A percentile compares a stretch with the other conserved stretches of the same genome.
These are phyloP conservation scores for Cutaneotrichosporon spelunceum DNA, from an alignment of 1,284 basidiomycete species.

Conservation along the genomic window DNA sequence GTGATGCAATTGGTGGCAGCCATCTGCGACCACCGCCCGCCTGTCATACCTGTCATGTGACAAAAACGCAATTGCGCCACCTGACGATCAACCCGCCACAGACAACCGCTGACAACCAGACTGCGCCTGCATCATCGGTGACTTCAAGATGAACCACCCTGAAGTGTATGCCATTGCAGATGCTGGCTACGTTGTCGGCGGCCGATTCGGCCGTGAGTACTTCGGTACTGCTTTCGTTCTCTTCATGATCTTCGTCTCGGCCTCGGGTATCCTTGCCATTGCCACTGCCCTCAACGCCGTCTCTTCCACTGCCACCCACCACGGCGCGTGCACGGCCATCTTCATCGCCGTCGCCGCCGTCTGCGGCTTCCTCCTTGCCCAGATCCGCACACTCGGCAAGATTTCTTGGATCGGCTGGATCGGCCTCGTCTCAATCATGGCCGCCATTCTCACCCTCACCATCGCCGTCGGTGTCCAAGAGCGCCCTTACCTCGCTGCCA, in stretches of 20 bases:
- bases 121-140: constrained; percentile 34
- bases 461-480: constrained; percentile 50
- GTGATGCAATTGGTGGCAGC: background rate
- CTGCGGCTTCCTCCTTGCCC: constrained; percentile 33
- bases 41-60: constrained; percentile 2
- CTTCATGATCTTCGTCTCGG: constrained; percentile 34
- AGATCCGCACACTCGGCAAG: constrained; percentile 45
- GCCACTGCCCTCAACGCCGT: constrained; percentile 52
- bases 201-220: constrained; percentile 19
- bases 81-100: no score
- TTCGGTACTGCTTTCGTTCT: constrained; percentile 18
- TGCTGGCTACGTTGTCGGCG: constrained; percentile 22
- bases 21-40: background rate
- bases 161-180: constrained; percentile 32
- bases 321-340: constrained; percentile 47
- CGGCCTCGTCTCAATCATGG: constrained; percentile 35
- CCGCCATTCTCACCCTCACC: constrained; percentile 46
- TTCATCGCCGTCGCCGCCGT: constrained; percentile 42
- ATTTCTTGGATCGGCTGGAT: constrained; percentile 50
- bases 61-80: background rate
- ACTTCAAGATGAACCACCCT: constrained; percentile 32
- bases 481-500: constrained; percentile 28
- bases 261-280: constrained; percentile 36
- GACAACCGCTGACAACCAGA: constrained; percentile 10
- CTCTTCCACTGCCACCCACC: constrained; percentile 21